Evolutionary conservation across 768 basidiomycete species (phyloP).

Genomic region (Cystofilobasidium capitatum): DNA sequence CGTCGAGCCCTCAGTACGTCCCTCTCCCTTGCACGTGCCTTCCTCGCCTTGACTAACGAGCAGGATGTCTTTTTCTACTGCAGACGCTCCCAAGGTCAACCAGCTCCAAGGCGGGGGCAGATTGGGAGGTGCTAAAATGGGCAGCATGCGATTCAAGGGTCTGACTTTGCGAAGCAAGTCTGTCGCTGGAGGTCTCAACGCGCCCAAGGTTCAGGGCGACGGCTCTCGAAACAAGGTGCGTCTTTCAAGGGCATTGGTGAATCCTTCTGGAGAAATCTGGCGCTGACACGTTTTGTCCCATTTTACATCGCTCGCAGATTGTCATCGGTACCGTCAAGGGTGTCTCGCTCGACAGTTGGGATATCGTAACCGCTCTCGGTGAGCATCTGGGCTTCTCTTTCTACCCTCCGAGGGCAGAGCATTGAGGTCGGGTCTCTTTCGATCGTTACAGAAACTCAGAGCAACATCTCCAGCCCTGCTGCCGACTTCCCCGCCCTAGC

Average conservation of each 20-base stretch:
- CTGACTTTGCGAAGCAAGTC: conserved; percentile 7
- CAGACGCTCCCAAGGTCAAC: background rate
- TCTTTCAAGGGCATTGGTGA: too few species aligned
- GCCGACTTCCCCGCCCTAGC: conserved; percentile 1
- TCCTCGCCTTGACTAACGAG: background rate
- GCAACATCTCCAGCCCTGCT: conserved; percentile 3
- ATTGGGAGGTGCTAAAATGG: background rate
- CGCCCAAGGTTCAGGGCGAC: background rate
- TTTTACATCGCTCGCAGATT: background rate
- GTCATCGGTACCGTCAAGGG: conserved; percentile 14
- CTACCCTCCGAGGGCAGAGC: background rate
- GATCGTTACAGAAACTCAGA: conserved; percentile 1
- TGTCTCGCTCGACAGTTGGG: too few species aligned
- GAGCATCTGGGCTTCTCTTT: background rate
- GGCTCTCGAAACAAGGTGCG: conserved; percentile 2
- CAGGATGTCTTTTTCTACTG: too few species aligned
- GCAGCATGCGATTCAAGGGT: conserved; percentile 18
- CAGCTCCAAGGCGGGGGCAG: background rate
- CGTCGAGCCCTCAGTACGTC: conserved; percentile 13
- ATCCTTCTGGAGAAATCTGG: background rate
- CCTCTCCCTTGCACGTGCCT: too few species aligned
- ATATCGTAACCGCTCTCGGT: too few species aligned
- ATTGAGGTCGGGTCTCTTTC: too few species aligned
- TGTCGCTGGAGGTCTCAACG: conserved; percentile 4
- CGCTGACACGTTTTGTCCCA: background rate